Evolutionary conservation across 768 basidiomycete species (phyloP).

Genomic region (Botryobasidium botryosum): DNA sequence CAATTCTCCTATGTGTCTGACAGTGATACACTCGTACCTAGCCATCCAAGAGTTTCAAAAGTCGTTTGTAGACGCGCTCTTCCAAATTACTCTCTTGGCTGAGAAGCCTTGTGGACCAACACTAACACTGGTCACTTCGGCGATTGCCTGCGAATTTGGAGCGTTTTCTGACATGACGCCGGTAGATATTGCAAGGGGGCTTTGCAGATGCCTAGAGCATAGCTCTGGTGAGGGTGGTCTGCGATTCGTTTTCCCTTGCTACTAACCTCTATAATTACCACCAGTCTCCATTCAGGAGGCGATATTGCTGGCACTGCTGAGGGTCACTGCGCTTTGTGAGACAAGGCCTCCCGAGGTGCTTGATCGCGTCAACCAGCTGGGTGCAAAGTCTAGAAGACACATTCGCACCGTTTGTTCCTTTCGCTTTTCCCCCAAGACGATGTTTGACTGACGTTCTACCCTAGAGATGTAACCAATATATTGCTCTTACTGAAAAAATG

Average conservation of each 20-base stretch:
- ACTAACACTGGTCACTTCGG: constrained; percentile 31
- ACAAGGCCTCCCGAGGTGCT: constrained; percentile 32
- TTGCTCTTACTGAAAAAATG: constrained; percentile 30
- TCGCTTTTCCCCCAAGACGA: background rate
- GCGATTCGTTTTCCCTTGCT: constrained; percentile 10
- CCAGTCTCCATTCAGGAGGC: constrained; percentile 59
- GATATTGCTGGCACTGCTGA: constrained; percentile 52
- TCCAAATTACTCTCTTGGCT: no score
- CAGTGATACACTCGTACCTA: no score
- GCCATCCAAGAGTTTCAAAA: no score
- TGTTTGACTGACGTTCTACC: background rate
- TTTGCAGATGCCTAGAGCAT: constrained; percentile 25
- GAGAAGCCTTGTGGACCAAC: no score
- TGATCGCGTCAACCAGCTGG: constrained; percentile 27
- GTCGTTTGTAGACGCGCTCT: no score
- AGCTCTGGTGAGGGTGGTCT: constrained; percentile 27
- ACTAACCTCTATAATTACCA: background rate
- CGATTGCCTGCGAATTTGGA: constrained; percentile 47
- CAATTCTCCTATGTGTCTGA: no score
- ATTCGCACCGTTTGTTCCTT: constrained; percentile 35
- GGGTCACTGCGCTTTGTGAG: constrained; percentile 42
- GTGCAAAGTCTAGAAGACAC: constrained; percentile 31
- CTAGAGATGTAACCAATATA: constrained; percentile 59
- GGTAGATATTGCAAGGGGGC: constrained; percentile 28
- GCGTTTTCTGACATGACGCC: constrained; percentile 35